A percentile compares a stretch with the other conserved stretches of the same genome.
Evolutionary conservation across 129 eudicot genomes (phyloP).

Genomic region (Helichrysum umbraculigerum): DNA sequence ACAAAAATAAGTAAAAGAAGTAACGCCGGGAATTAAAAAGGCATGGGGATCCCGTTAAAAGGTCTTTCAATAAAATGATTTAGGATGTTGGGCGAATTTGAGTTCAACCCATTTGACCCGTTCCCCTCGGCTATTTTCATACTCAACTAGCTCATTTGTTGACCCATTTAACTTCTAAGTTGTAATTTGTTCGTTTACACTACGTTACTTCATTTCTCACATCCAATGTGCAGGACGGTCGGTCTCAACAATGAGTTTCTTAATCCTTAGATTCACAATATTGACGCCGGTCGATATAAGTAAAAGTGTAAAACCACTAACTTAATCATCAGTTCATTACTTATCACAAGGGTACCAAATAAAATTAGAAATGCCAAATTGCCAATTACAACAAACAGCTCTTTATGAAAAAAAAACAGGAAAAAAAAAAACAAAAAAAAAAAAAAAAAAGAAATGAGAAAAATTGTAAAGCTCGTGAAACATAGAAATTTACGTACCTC

Average conservation of each 20-base stretch:
- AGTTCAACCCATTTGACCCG: background rate
- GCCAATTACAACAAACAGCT: background rate
- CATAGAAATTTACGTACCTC: conserved; percentile 56
- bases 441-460: background rate
- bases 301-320: background rate
- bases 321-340: background rate
- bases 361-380: background rate
- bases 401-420: background rate
- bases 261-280: background rate
- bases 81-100: background rate
- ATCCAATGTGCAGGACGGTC: background rate
- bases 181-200: background rate
- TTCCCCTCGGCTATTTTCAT: background rate
- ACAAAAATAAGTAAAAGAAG: background rate
- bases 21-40: background rate
- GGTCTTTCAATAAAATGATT: background rate
- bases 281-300: background rate
- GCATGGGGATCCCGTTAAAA: background rate
- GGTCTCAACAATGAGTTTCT: background rate
- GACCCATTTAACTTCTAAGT: background rate
- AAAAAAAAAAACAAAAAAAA: no score
- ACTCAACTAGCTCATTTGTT: no score
- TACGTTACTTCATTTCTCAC: background rate
- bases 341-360: background rate
- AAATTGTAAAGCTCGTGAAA: background rate